These are phyloP conservation scores for Yamadazyma diddensiae DNA, from an alignment of 1,139 yeast species.

Conservation along the genomic window DNA sequence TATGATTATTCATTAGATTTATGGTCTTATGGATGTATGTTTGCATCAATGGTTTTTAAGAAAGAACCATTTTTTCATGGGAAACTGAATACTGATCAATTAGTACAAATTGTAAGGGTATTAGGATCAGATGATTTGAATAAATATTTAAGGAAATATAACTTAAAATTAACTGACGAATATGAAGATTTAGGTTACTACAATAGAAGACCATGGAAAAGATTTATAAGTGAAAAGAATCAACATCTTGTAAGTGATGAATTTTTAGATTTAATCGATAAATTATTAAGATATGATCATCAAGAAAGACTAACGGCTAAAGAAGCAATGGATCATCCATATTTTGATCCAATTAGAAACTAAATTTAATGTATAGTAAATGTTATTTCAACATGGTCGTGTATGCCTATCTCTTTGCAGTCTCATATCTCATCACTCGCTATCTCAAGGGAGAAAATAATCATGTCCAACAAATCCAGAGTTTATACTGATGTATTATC, in stretches of 20 bases:
- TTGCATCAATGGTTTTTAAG: constrained; percentile 94
- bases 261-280: constrained; percentile 62
- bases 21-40: constrained; percentile 97
- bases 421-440: too few species aligned
- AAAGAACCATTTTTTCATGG: constrained; percentile 99
- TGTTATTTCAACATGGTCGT: too few species aligned
- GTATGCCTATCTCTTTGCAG: too few species aligned
- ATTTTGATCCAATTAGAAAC: constrained; percentile 42
- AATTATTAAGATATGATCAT: constrained; percentile 67
- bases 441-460: too few species aligned
- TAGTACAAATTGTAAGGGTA: constrained; percentile 90
- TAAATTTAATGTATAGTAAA: too few species aligned
- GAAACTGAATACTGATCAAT: constrained; percentile 91
- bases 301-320: constrained; percentile 71
- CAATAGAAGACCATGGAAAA: constrained; percentile 67
- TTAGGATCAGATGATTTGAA: constrained; percentile 86
- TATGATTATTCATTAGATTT: constrained; percentile 94
- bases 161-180: constrained; percentile 72
- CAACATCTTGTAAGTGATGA: constrained; percentile 59
- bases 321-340: constrained; percentile 82
- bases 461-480: constrained; percentile 8
- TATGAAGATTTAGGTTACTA: constrained; percentile 81
- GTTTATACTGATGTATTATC: constrained; percentile 39
- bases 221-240: constrained; percentile 53
- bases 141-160: constrained; percentile 71